Conservation (phyloP, 495 filamentous ascomycete species). For the Penicillium argentinense region DNA sequence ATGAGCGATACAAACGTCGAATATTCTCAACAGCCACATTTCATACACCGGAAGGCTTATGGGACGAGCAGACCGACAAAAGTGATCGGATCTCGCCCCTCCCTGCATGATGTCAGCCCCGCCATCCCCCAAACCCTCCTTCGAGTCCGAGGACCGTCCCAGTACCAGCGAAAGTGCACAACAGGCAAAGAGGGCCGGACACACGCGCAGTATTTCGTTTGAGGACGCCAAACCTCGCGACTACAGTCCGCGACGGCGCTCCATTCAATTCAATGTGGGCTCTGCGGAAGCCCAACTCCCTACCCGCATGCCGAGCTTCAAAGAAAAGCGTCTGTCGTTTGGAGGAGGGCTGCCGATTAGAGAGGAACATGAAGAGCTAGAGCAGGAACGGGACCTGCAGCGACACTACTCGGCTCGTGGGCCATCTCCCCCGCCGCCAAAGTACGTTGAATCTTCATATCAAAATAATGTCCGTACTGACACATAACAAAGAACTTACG, state of each 20-base stretch:
- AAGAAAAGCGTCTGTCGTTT: slow-evolving; percentile 28
- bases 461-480: slow-evolving; percentile 7
- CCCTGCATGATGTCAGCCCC: slow-evolving; percentile 26
- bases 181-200: slow-evolving; percentile 13
- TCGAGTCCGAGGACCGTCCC: slow-evolving; percentile 55
- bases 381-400: slow-evolving; percentile 35
- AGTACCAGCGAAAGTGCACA: slow-evolving; percentile 32
- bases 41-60: not conserved
- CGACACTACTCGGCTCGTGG: slow-evolving; percentile 24
- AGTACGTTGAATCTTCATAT: slow-evolving; percentile 21
- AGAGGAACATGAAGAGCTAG: slow-evolving; percentile 23
- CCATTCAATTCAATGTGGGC: slow-evolving; percentile 45
- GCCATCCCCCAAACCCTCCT: slow-evolving; percentile 35
- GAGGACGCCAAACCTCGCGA: slow-evolving; percentile 13
- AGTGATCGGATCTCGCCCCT: not conserved
- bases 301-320: slow-evolving; percentile 28
- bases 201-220: slow-evolving; percentile 23
- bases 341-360: slow-evolving; percentile 16
- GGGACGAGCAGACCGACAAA: not conserved
- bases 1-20: too few relatives aligned
- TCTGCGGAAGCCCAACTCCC: slow-evolving; percentile 31
- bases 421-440: slow-evolving; percentile 40
- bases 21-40: not conserved
- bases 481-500: slow-evolving; percentile 38
- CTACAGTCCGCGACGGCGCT: slow-evolving; percentile 33